These are phyloP conservation scores for Hepatocystis sp. DNA, from an alignment of 169 alveolate species.

Conservation along the genomic window DNA sequence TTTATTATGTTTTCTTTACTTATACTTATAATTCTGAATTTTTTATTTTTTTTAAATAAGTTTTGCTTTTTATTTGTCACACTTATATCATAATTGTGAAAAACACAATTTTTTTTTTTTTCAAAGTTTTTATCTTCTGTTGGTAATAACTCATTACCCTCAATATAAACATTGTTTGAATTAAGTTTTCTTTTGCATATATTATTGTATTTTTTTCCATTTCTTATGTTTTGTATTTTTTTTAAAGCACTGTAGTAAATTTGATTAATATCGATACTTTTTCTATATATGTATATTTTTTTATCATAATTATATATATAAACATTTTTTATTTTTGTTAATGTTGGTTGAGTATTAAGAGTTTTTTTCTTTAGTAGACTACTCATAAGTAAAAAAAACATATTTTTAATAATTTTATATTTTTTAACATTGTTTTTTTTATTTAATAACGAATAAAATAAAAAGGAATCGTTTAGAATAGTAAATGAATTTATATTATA, in stretches of 20 bases:
- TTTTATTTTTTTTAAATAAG: neutral
- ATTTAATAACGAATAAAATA: slow-evolving; percentile 13
- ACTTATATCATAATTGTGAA: too few relatives aligned
- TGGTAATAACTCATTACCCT: too few relatives aligned
- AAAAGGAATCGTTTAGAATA: slow-evolving; percentile 13
- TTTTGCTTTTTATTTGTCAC: neutral
- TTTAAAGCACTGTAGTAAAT: slow-evolving; percentile 8
- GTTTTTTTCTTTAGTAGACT: too few relatives aligned
- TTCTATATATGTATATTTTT: slow-evolving; percentile 20
- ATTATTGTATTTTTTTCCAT: neutral
- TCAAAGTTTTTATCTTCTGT: too few relatives aligned
- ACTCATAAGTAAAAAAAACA: slow-evolving; percentile 2
- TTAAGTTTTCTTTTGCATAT: too few relatives aligned
- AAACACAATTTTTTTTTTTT: too few relatives aligned
- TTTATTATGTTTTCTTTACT: neutral
- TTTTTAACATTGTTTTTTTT: slow-evolving; percentile 1
- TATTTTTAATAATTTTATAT: slow-evolving; percentile 22
- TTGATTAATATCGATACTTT: slow-evolving; percentile 1
- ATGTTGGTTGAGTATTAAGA: too few relatives aligned
- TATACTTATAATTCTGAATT: neutral
- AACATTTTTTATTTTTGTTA: slow-evolving; percentile 16
- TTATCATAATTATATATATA: slow-evolving; percentile 16
- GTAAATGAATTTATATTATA: slow-evolving; percentile 27
- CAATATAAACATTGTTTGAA: too few relatives aligned
- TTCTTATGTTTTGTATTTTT: neutral